Evolutionary conservation across 805 yeast genomes (phyloP).

Genomic region (Pichia phayaonensis): DNA sequence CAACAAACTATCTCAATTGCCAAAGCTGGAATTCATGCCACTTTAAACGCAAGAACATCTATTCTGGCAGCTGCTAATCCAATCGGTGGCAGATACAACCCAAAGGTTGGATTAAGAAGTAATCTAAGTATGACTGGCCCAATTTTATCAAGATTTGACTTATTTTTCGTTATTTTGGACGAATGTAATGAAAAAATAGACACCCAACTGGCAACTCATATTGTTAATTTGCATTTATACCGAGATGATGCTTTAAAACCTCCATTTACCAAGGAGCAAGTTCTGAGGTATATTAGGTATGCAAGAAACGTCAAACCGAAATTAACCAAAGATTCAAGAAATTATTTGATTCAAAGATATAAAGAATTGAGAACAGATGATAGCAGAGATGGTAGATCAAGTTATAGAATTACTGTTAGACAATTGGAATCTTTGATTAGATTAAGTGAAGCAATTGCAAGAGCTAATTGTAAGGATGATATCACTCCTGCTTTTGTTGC

Average conservation of each 20-base stretch:
- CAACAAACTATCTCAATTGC: conserved; percentile 98
- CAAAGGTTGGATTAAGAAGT: conserved; percentile 74
- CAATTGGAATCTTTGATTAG: conserved; percentile 93
- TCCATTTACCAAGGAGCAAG: conserved; percentile 82
- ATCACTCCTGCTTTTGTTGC: conserved; percentile 80
- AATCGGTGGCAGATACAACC: conserved; percentile 90
- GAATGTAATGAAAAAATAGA: conserved; percentile 91
- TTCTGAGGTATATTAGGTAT: conserved; percentile 80
- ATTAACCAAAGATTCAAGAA: conserved; percentile 75
- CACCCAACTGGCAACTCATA: conserved; percentile 84
- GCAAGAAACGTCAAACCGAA: conserved; percentile 90
- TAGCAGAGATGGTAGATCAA: conserved; percentile 81
- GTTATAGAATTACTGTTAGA: conserved; percentile 93
- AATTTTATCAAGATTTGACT: conserved; percentile 95
- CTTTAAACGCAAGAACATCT: conserved; percentile 92
- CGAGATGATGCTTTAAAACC: conserved; percentile 87
- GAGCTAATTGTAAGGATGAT: conserved; percentile 90
- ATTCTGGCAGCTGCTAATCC: conserved; percentile 99
- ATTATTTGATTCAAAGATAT: conserved; percentile 66
- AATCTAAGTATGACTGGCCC: conserved; percentile 96
- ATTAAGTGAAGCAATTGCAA: conserved; percentile 90
- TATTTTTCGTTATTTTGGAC: conserved; percentile 89
- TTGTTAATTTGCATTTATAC: conserved; percentile 85
- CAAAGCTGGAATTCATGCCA: conserved; percentile 97
- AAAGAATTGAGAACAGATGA: conserved; percentile 84